phyloP scores from a whole-genome alignment of 192 early-diverging fungal species.

The Gorgonomyces haynaldii region DNA sequence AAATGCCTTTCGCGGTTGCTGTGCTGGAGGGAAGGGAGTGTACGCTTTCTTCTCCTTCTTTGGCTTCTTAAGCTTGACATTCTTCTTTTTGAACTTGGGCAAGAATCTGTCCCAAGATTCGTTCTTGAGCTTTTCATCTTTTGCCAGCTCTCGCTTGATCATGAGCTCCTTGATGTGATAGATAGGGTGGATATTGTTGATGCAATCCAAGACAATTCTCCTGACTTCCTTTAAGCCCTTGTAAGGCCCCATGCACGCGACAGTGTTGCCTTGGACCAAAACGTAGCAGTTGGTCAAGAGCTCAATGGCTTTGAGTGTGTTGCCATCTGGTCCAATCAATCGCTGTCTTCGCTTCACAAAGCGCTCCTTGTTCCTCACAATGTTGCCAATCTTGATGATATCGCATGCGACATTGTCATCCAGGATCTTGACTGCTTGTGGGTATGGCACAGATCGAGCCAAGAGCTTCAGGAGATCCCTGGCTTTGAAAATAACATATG shows the following conservation, averaged over 20 bases:
- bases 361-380: slow-evolving; percentile 91
- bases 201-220: slow-evolving; percentile 88
- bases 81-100: slow-evolving; percentile 91
- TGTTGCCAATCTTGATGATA: slow-evolving; percentile 94
- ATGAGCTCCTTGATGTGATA: slow-evolving; percentile 99
- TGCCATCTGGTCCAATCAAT: slow-evolving; percentile 88
- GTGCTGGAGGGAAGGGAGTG: slow-evolving; percentile 84
- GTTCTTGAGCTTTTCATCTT: slow-evolving; percentile 83
- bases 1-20: slow-evolving; percentile 54
- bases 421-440: slow-evolving; percentile 81
- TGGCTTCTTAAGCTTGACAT: slow-evolving; percentile 59
- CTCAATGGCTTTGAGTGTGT: slow-evolving; percentile 72
- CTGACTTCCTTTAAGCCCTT: slow-evolving; percentile 75
- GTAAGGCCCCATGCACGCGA: slow-evolving; percentile 83
- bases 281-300: slow-evolving; percentile 90
- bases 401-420: slow-evolving; percentile 89
- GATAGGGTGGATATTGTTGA: slow-evolving; percentile 98
- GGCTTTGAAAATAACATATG: slow-evolving; percentile 87
- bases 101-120: slow-evolving; percentile 97
- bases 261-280: slow-evolving; percentile 98
- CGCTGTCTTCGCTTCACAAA: slow-evolving; percentile 95
- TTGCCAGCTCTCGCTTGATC: slow-evolving; percentile 95
- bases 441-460: slow-evolving; percentile 83
- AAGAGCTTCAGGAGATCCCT: slow-evolving; percentile 92
- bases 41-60: slow-evolving; percentile 69